phyloP scores from a whole-genome alignment of 208 protist species.

The Leishmania braziliensis region DNA sequence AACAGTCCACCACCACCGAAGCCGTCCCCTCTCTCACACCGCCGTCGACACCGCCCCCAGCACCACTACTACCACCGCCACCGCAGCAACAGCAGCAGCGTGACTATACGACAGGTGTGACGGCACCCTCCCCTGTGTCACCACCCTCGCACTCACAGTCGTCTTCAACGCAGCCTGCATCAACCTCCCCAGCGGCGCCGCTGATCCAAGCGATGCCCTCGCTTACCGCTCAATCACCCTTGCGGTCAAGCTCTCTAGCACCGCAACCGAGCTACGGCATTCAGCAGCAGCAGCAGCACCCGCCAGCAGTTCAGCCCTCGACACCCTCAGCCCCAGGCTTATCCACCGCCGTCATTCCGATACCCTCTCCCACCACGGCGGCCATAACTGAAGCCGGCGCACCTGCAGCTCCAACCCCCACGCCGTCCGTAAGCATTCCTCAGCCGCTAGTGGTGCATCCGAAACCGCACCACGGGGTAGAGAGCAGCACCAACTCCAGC shows the following conservation, averaged over 20 bases:
- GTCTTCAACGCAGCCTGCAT: not conserved
- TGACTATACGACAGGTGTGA: not conserved
- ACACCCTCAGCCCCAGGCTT: not conserved
- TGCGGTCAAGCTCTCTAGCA: not conserved
- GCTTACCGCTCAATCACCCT: not conserved
- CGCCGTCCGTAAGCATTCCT: not conserved
- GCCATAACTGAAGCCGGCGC: not conserved
- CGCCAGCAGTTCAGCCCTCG: conserved; percentile 5
- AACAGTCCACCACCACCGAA: not conserved
- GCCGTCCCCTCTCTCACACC: not conserved
- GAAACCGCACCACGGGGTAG: conserved; percentile 14
- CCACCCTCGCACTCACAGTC: not conserved
- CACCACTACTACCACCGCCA: not conserved
- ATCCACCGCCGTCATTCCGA: not conserved
- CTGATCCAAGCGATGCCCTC: not conserved
- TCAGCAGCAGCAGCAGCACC: conserved; percentile 8
- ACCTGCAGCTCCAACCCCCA: not conserved
- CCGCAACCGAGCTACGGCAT: not conserved
- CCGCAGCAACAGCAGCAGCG: not conserved
- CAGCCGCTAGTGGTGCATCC: conserved; percentile 1
- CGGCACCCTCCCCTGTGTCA: not conserved
- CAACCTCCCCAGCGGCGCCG: not conserved
- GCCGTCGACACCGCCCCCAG: conserved; percentile 6
- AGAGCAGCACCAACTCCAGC: conserved; percentile 29
- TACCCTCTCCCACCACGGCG: not conserved